phyloP scores from a whole-genome alignment of 192 early-diverging fungal genomes.

The Haplosporangium gracile region DNA sequence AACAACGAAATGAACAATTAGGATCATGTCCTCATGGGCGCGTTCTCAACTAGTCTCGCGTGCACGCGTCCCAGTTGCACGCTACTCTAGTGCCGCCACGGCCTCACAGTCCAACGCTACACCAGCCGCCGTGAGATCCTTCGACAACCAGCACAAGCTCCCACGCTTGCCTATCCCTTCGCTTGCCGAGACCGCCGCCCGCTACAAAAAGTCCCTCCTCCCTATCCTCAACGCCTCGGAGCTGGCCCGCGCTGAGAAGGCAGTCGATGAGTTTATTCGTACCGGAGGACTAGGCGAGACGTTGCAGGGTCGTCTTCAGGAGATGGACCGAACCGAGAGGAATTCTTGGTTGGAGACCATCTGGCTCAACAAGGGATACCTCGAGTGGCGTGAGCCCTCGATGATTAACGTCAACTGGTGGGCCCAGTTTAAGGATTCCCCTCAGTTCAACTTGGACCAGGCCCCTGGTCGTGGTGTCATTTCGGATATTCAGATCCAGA shows the following conservation, averaged over 20 bases:
- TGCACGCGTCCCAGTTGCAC: conserved; percentile 11
- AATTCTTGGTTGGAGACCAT: conserved; percentile 92
- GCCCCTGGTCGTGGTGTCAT: conserved; percentile 63
- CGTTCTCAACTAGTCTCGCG: conserved; percentile 20
- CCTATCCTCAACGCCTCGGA: conserved; percentile 77
- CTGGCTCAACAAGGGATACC: conserved; percentile 86
- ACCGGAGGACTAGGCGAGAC: conserved; percentile 76
- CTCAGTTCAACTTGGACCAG: conserved; percentile 55
- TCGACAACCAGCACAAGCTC: conserved; percentile 75
- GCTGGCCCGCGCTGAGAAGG: conserved; percentile 68
- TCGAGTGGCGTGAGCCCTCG: conserved; percentile 86
- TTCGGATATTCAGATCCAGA: conserved; percentile 81
- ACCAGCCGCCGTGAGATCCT: conserved; percentile 58
- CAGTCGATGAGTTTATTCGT: conserved; percentile 78
- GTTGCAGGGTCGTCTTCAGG: conserved; percentile 80
- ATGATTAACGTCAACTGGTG: conserved; percentile 96
- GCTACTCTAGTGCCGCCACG: conserved; percentile 32
- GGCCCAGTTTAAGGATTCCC: conserved; percentile 75
- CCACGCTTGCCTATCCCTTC: conserved; percentile 90
- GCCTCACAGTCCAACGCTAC: neutral
- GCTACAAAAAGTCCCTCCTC: conserved; percentile 81
- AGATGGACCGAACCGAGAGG: conserved; percentile 76
- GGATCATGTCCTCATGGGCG: conserved; percentile 20
- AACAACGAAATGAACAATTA: conserved; percentile 8
- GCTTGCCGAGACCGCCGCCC: conserved; percentile 78